Evolutionary conservation across 768 basidiomycete genomes (phyloP), one percentile per base, ranked within the genome.

Genomic region (Lactarius trivialis): DNA sequence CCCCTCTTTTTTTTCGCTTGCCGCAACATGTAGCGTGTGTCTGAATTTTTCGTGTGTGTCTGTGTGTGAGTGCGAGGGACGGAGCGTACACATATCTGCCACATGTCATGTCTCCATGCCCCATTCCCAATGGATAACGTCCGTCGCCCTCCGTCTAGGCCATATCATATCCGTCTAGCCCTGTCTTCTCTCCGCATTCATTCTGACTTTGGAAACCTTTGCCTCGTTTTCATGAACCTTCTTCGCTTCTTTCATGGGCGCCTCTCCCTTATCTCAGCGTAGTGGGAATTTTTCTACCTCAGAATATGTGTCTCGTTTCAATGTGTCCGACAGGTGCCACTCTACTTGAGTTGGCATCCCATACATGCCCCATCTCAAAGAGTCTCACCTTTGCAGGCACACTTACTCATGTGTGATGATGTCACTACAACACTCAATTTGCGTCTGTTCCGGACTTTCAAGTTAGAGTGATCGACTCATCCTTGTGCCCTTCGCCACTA

Each of bases 271-370:
- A 64, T 60, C 63, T 64, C 36, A 56, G 63, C 32, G 2, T 26
- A 64, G 63, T 64, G 63, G 63, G 63, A 64, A 64, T 43, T 64
- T 63, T 64, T 21, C 51, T 54, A 15, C 41, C 63, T 64, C 54
- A 9, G 59, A 64, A 55, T 59, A 64, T 60, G 45, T 14, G 45
- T 64, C 58, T 56, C 32, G 63, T 64, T 55, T 56, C 37, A 60
- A 60, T 64, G 53, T 60, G 53, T 51, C 54, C 37, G 63, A 55
- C 54, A 64, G 58, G 58, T 60, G 58, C 37, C 63, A 59, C 55
- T 48, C 54, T 48, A 12, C 45, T 34, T 17, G 56, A 26, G 53
- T 36, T 33, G 56, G 50, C 24, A 36, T 45, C 49, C 34, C 53
- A 59, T 30, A n/a, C 57, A 63, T 37, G 36, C 62, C 36, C 43